These are phyloP conservation scores for Thermothelomyces thermophilus DNA, from an alignment of 2,329 filamentous ascomycete genomes.

Conservation along the genomic window DNA sequence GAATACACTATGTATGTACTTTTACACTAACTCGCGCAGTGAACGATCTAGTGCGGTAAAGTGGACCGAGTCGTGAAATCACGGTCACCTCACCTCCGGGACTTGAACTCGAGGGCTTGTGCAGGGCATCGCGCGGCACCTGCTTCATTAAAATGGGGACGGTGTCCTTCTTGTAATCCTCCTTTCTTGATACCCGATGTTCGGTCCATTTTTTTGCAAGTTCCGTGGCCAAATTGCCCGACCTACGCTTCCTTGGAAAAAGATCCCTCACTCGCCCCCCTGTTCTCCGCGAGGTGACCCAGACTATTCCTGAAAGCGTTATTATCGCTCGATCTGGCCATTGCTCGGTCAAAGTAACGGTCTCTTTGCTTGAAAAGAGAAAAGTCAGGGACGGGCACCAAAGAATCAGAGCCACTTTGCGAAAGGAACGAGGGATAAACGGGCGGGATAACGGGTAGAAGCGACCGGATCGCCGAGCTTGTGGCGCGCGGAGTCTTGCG, in stretches of 20 bases:
- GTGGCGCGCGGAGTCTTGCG: background rate
- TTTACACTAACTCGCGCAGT: no score
- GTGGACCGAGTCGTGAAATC: no score
- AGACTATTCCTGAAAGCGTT: background rate
- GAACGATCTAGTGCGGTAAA: no score
- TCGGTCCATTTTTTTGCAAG: background rate
- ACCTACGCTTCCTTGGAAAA: background rate
- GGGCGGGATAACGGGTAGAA: conserved; percentile 2
- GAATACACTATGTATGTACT: no score
- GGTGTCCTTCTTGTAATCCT: background rate
- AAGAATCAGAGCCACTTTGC: no score
- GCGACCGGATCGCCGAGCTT: background rate
- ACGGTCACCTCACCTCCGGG: no score
- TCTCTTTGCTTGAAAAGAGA: no score
- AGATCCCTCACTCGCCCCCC: conserved; percentile 9
- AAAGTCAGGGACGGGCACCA: no score
- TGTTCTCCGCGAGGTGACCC: background rate
- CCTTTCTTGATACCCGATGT: no score
- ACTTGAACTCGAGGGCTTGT: no score
- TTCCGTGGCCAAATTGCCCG: background rate
- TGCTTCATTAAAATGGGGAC: background rate
- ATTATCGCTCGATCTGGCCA: conserved; percentile 13
- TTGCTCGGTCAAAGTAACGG: conserved; percentile 18
- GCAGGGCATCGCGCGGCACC: background rate
- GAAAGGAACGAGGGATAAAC: background rate